Conservation (phyloP, 2,329 filamentous ascomycete species). For the Tolypocladium pustulatum region DNA sequence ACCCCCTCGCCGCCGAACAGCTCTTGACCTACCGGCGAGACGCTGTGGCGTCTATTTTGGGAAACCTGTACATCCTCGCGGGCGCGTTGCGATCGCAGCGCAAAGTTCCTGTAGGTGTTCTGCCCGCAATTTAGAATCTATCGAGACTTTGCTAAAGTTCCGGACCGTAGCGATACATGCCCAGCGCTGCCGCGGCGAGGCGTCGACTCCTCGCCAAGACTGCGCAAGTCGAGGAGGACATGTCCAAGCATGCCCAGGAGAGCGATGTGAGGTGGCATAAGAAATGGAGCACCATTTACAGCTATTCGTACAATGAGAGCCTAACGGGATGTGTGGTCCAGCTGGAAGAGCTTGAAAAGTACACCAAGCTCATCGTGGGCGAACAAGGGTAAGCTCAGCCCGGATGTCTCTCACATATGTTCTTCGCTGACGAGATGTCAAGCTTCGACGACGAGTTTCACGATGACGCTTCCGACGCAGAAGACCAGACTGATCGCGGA, state of each 20-base stretch:
- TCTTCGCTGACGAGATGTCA: background rate
- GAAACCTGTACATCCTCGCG: conserved; percentile 47
- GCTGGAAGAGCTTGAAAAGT: conserved; percentile 42
- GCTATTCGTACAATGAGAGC: conserved; percentile 42
- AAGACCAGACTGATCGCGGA: background rate
- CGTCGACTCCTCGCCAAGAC: conserved; percentile 41
- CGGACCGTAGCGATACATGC: conserved; percentile 35
- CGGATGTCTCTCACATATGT: background rate
- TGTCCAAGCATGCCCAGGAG: conserved; percentile 10
- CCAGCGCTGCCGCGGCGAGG: conserved; percentile 42
- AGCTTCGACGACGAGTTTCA: conserved; percentile 25
- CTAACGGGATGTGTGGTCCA: conserved; percentile 44
- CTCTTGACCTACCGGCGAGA: conserved; percentile 42
- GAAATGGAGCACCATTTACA: conserved; percentile 48
- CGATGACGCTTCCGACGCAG: conserved; percentile 11
- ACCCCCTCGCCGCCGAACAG: conserved; percentile 35
- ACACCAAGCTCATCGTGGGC: conserved; percentile 47
- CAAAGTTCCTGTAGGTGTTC: conserved; percentile 33
- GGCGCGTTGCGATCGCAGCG: conserved; percentile 40
- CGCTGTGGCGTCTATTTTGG: conserved; percentile 45
- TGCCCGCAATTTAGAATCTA: background rate
- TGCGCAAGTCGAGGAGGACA: conserved; percentile 31
- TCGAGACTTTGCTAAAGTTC: background rate
- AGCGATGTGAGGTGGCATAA: conserved; percentile 21
- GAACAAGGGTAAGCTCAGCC: conserved; percentile 32